These are phyloP conservation scores for Arthrobotrys entomopaga DNA, from an alignment of 2,329 filamentous ascomycete genomes.

Conservation along the genomic window DNA sequence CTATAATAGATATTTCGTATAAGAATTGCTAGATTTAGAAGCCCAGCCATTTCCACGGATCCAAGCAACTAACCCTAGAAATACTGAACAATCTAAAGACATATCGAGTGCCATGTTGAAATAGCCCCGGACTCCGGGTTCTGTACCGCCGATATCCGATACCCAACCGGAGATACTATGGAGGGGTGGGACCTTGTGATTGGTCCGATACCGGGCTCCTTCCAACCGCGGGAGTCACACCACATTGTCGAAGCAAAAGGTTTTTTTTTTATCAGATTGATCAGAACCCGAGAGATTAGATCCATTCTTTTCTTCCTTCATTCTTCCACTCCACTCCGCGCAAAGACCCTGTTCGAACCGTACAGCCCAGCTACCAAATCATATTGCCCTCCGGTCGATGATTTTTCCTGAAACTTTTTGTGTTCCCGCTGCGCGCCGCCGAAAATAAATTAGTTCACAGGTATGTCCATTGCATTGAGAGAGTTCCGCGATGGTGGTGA, in stretches of 20 bases:
- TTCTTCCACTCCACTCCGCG: conserved; percentile 3
- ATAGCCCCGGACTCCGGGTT: conserved; percentile 5
- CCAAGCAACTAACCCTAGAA: too few relatives aligned
- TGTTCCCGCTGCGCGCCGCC: conserved; percentile 12
- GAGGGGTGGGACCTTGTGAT: conserved; percentile 22
- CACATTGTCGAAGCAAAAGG: conserved; percentile 23
- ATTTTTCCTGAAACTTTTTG: conserved; percentile 4
- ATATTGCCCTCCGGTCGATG: neutral
- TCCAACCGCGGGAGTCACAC: conserved; percentile 21
- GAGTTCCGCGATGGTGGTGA: too few relatives aligned
- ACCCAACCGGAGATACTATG: conserved; percentile 11
- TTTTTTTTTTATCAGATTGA: conserved; percentile 53
- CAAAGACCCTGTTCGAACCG: conserved; percentile 19
- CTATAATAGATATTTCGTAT: too few relatives aligned
- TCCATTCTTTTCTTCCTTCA: conserved; percentile 19
- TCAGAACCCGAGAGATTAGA: conserved; percentile 50
- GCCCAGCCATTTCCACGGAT: too few relatives aligned
- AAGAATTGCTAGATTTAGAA: too few relatives aligned
- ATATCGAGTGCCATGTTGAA: too few relatives aligned
- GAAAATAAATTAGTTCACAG: neutral
- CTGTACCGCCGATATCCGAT: conserved; percentile 33
- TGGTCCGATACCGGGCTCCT: conserved; percentile 39
- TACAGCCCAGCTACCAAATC: conserved; percentile 24
- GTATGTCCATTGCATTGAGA: conserved; percentile 4
- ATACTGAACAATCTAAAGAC: too few relatives aligned